Conservation (phyloP, 2,329 filamentous ascomycete species). For the Emericellopsis cladophorae region DNA sequence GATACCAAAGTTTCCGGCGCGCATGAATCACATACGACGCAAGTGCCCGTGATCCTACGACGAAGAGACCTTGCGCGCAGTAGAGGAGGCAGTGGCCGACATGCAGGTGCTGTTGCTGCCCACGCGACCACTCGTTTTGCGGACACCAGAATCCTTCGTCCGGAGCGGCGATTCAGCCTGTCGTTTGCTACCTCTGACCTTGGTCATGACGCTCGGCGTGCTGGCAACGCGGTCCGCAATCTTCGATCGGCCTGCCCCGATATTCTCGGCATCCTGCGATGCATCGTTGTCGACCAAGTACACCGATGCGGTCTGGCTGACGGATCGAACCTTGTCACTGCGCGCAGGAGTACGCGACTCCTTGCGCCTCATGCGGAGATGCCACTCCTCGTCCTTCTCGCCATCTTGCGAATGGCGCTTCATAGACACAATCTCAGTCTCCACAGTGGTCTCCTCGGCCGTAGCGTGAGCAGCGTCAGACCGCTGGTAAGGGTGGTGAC, state of each 20-base stretch:
- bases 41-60: neutral
- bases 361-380: conserved; percentile 63
- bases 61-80: conserved; percentile 39
- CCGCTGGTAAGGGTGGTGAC: conserved; percentile 61
- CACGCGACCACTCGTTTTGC: conserved; percentile 54
- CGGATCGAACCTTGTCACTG: conserved; percentile 52
- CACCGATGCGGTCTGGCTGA: conserved; percentile 64
- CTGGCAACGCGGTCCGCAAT: conserved; percentile 42
- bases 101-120: conserved; percentile 39
- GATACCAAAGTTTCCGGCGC: too few relatives aligned
- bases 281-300: conserved; percentile 54
- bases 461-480: conserved; percentile 31
- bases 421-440: conserved; percentile 47
- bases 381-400: conserved; percentile 74
- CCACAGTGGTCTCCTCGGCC: conserved; percentile 37
- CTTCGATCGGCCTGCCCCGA: conserved; percentile 47
- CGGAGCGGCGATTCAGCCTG: conserved; percentile 36
- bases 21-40: too few relatives aligned
- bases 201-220: conserved; percentile 44
- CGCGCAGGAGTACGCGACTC: conserved; percentile 48
- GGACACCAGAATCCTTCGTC: conserved; percentile 40
- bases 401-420: conserved; percentile 48
- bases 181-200: conserved; percentile 51
- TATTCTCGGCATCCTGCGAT: conserved; percentile 60
- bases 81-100: conserved; percentile 27